These are phyloP conservation scores for Obba rivulosa DNA, from an alignment of 768 basidiomycete genomes.

Conservation along the genomic window DNA sequence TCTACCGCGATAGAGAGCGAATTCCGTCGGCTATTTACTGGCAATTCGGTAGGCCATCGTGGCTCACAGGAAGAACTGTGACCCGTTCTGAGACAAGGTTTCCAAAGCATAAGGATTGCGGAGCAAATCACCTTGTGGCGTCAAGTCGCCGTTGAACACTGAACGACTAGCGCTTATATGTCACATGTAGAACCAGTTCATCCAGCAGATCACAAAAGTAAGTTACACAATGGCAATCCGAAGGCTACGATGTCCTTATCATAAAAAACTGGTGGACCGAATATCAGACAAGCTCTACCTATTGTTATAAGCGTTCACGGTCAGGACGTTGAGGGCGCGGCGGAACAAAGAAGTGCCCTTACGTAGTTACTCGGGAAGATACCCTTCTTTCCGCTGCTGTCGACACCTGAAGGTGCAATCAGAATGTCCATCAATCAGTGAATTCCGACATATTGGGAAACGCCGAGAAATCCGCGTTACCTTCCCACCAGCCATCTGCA, in stretches of 20 bases:
- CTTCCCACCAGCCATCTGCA: conserved; percentile 87
- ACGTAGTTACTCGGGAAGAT: conserved; percentile 91
- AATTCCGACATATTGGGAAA: not conserved
- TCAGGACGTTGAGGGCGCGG: not conserved
- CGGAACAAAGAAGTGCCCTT: conserved; percentile 26
- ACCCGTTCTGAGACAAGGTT: too few relatives aligned
- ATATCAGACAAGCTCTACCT: conserved; percentile 41
- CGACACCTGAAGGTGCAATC: conserved; percentile 45
- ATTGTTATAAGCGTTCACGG: not conserved
- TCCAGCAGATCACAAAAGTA: too few relatives aligned
- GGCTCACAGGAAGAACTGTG: too few relatives aligned
- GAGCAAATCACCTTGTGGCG: too few relatives aligned
- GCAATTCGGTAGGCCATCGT: too few relatives aligned
- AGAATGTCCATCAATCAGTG: conserved; percentile 7
- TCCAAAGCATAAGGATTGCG: too few relatives aligned
- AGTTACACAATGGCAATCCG: not conserved
- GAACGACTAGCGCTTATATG: too few relatives aligned
- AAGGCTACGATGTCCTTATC: not conserved
- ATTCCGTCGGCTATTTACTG: too few relatives aligned
- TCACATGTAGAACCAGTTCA: too few relatives aligned
- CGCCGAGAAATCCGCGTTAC: conserved; percentile 29
- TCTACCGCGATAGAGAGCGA: too few relatives aligned
- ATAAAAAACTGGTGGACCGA: not conserved
- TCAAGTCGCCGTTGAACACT: too few relatives aligned
- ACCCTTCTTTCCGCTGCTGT: conserved; percentile 56